These are phyloP conservation scores for Phallus indusiatus DNA, from an alignment of 768 basidiomycete species.

Conservation along the genomic window DNA sequence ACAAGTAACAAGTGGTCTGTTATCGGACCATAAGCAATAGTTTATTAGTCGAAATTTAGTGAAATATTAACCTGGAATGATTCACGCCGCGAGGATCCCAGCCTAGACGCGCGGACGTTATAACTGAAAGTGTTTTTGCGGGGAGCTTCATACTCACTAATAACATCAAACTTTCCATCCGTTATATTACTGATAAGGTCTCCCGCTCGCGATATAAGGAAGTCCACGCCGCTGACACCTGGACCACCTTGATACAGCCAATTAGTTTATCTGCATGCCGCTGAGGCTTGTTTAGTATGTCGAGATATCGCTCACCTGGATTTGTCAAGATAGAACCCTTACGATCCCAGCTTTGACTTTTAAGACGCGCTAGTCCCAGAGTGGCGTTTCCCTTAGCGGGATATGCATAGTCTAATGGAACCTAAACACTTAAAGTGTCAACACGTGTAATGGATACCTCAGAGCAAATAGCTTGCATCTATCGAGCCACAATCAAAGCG, in stretches of 20 bases:
- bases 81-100: slow-evolving; percentile 6
- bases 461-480: not conserved
- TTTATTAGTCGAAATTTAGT: not conserved
- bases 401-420: slow-evolving; percentile 3
- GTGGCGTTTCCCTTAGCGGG: not conserved
- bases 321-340: not conserved
- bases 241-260: not conserved
- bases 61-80: not conserved
- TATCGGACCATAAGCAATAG: not conserved
- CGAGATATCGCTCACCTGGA: not conserved
- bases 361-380: not conserved
- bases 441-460: not conserved
- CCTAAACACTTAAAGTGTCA: not conserved
- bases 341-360: not conserved
- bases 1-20: not conserved
- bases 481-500: not conserved
- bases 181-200: not conserved
- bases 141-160: not conserved
- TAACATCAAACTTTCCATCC: not conserved
- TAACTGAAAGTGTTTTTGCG: not conserved
- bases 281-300: not conserved
- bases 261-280: no score
- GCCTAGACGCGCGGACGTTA: not conserved
- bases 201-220: not conserved
- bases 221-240: not conserved